A percentile compares a stretch with the other conserved stretches of the same genome.
phyloP scores from a whole-genome alignment of 2,329 filamentous ascomycete species.

The Westerdykella sp. region DNA sequence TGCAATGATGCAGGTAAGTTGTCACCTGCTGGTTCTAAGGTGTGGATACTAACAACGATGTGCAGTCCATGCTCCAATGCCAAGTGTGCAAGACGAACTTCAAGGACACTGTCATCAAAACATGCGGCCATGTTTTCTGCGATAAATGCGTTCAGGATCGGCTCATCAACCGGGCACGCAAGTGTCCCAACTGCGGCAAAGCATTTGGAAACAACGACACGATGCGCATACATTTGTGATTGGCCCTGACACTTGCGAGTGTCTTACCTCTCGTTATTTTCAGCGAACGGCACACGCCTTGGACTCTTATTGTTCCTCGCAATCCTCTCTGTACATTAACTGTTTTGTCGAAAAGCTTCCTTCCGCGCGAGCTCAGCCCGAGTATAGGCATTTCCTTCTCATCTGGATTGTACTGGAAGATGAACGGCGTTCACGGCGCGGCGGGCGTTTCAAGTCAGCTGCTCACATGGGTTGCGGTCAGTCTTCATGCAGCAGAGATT shows the following conservation, averaged over 20 bases:
- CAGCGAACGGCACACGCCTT: no score
- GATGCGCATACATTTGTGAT: constrained; percentile 52
- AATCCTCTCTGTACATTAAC: no score
- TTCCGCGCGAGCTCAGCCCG: no score
- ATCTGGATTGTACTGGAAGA: no score
- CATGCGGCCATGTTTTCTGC: constrained; percentile 94
- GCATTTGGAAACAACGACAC: constrained; percentile 87
- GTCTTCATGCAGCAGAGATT: no score
- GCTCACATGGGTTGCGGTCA: no score
- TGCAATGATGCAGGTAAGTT: constrained; percentile 76
- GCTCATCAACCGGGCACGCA: constrained; percentile 81
- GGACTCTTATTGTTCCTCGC: no score
- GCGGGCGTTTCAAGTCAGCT: no score
- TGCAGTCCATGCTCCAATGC: constrained; percentile 64
- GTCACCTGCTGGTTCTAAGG: constrained; percentile 12
- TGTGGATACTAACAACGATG: neutral
- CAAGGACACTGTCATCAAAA: constrained; percentile 89
- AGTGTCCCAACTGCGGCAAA: constrained; percentile 90
- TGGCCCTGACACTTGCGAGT: neutral
- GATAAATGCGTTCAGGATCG: constrained; percentile 83
- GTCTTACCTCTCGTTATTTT: neutral
- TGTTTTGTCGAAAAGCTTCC: no score
- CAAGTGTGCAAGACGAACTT: constrained; percentile 88
- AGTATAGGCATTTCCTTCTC: no score
- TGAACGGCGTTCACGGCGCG: no score